Evolutionary conservation across 768 basidiomycete species (phyloP).

Genomic region (Candolleomyces aberdarensis): DNA sequence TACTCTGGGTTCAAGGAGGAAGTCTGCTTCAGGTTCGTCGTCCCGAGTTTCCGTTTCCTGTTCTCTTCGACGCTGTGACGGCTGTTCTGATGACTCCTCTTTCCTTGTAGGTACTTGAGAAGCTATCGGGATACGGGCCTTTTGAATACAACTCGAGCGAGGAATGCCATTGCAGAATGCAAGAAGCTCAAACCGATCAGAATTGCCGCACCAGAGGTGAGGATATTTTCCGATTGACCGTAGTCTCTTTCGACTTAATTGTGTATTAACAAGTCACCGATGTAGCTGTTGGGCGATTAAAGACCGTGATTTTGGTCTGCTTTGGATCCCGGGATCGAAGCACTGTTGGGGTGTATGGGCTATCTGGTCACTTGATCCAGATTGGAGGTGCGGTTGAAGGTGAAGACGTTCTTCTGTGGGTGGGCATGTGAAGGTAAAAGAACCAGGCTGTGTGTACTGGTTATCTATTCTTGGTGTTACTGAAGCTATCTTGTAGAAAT

Average conservation of each 20-base stretch:
- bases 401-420: background rate
- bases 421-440: background rate
- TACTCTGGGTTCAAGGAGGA: slow-evolving; percentile 77
- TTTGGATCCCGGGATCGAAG: background rate
- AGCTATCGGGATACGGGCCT: slow-evolving; percentile 49
- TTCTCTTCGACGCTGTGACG: background rate
- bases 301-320: background rate
- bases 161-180: slow-evolving; percentile 61
- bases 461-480: background rate
- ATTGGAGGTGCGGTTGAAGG: background rate
- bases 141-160: slow-evolving; percentile 47
- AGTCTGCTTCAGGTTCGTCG: slow-evolving; percentile 56
- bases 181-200: slow-evolving; percentile 55
- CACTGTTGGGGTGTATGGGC: background rate
- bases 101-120: slow-evolving; percentile 54
- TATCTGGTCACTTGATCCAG: too few relatives aligned
- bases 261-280: background rate
- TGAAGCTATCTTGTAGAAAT: background rate
- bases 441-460: too few relatives aligned
- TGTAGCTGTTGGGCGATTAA: slow-evolving; percentile 9
- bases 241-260: background rate
- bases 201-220: slow-evolving; percentile 38
- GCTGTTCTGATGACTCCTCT: background rate
- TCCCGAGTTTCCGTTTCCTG: background rate
- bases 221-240: slow-evolving; percentile 3